Evolutionary conservation across 176 grass and related monocot genomes (phyloP).

Genomic region (Ampelocalamus luodianensis): DNA sequence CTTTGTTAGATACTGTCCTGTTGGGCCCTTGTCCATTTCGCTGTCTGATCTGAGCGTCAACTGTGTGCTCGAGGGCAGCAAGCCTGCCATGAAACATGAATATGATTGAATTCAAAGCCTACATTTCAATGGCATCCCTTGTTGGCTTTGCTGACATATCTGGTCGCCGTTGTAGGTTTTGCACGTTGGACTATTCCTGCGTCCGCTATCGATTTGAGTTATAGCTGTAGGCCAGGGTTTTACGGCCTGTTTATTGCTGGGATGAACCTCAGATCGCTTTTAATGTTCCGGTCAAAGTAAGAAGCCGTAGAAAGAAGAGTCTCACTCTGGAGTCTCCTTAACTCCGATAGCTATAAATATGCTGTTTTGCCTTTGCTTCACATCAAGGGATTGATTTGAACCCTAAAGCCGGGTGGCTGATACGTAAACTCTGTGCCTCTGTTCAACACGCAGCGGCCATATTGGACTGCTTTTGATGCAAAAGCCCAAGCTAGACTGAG

Average conservation of each 20-base stretch:
- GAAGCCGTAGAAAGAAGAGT: conserved; percentile 36
- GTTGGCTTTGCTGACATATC: neutral
- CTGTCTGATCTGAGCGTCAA: neutral
- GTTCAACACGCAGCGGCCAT: neutral
- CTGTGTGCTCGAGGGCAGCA: neutral
- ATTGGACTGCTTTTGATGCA: neutral
- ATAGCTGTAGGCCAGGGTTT: neutral
- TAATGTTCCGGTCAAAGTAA: neutral
- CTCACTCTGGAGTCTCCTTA: neutral
- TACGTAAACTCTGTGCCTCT: neutral
- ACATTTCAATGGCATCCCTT: neutral
- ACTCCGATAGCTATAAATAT: neutral
- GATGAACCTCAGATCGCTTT: neutral
- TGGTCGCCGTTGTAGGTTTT: neutral
- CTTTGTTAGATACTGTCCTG: neutral
- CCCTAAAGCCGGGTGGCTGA: neutral
- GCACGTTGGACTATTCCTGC: neutral
- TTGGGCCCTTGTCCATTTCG: neutral
- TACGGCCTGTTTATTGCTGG: neutral
- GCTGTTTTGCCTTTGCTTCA: neutral
- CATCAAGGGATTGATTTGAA: conserved; percentile 12
- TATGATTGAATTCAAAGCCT: neutral
- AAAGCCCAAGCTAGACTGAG: neutral
- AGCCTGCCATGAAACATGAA: neutral
- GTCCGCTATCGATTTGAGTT: neutral